Conservation (phyloP, 371 early-diverging fungal species). For the Syncephalis plumigaleata region DNA sequence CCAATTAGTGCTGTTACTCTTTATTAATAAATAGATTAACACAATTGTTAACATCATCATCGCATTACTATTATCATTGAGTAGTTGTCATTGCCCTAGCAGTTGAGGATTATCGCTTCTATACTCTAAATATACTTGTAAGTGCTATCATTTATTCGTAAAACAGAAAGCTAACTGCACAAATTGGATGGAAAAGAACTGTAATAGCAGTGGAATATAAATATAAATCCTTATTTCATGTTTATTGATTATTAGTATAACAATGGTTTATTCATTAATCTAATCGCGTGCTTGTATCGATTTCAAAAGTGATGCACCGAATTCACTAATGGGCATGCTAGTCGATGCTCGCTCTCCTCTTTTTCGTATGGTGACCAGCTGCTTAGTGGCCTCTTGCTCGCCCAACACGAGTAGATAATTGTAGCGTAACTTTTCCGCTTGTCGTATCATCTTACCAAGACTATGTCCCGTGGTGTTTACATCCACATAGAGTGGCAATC, state of each 20-base stretch:
- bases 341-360: conserved; percentile 28
- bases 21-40: too few relatives aligned
- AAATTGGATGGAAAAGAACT: too few relatives aligned
- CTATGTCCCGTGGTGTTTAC: conserved; percentile 77
- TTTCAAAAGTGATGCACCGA: neutral
- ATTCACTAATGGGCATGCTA: conserved; percentile 3
- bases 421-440: conserved; percentile 63
- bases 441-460: conserved; percentile 91
- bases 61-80: too few relatives aligned
- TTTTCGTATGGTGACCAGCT: conserved; percentile 76
- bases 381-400: conserved; percentile 59
- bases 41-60: too few relatives aligned
- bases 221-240: neutral
- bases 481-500: conserved; percentile 64
- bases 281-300: neutral
- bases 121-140: too few relatives aligned
- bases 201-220: too few relatives aligned
- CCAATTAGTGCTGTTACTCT: neutral
- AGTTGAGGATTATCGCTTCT: too few relatives aligned
- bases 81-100: too few relatives aligned
- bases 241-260: neutral
- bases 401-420: conserved; percentile 87
- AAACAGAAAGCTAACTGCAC: too few relatives aligned
- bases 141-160: too few relatives aligned
- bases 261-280: neutral